Conservation (phyloP, 2,329 filamentous ascomycete genomes). For the Hypoxylon sp. region DNA sequence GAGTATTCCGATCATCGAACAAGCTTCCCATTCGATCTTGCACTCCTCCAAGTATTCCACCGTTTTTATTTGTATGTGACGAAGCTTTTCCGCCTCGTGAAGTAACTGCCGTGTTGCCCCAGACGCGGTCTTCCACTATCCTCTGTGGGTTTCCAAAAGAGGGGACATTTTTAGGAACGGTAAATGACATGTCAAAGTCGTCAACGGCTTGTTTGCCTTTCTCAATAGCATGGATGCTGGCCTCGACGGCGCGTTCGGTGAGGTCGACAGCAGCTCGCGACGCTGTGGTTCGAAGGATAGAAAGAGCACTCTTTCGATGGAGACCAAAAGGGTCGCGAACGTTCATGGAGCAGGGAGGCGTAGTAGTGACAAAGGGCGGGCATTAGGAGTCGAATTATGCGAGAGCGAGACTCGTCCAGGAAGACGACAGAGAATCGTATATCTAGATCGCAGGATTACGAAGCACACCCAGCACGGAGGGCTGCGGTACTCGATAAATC, state of each 20-base stretch:
- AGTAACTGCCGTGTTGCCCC: constrained; percentile 68
- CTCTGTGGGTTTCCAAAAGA: constrained; percentile 77
- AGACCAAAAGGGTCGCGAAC: constrained; percentile 64
- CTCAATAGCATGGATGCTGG: constrained; percentile 64
- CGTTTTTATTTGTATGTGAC: constrained; percentile 44
- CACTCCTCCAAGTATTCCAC: constrained; percentile 66
- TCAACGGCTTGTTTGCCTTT: constrained; percentile 57
- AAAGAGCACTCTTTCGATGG: constrained; percentile 54
- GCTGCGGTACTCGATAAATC: constrained; percentile 5
- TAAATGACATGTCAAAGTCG: constrained; percentile 72
- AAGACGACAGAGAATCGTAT: constrained; percentile 1
- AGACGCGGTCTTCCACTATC: constrained; percentile 75
- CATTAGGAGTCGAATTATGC: constrained; percentile 22
- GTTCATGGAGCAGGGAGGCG: constrained; percentile 55
- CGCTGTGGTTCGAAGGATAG: constrained; percentile 65
- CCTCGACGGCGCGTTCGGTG: constrained; percentile 65
- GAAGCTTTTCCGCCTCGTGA: constrained; percentile 59
- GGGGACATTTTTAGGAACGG: constrained; percentile 78
- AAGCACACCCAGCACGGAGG: constrained; percentile 4
- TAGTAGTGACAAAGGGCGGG: constrained; percentile 40
- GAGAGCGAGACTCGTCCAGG: background rate
- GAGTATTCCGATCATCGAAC: constrained; percentile 70
- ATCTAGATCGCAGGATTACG: background rate
- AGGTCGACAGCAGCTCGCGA: constrained; percentile 62
- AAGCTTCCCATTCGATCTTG: constrained; percentile 75